Base-by-base conservation (phyloP, 108 stramenopile genomes). In the Nitzschia sp. region DNA sequence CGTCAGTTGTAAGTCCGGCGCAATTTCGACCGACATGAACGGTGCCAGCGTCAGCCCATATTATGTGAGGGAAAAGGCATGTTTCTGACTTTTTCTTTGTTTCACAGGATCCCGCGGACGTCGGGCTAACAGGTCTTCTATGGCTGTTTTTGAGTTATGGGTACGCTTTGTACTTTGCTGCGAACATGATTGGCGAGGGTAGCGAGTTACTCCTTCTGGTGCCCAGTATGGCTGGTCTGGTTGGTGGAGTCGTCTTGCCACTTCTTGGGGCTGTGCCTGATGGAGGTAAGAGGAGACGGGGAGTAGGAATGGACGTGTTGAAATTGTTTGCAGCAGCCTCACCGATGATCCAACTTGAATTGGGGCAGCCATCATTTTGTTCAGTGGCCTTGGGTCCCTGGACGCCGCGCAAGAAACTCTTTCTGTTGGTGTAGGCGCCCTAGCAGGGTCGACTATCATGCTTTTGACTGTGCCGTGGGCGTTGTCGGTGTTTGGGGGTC, bases 361-460 rank as follows among this genome's bases (percentile, higher is more conserved):
- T 17, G 21, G 18, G 21, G 8, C 62, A 74, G 96, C 96, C 42
- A 97, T 99, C 66, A 95, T 99, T 68, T 82, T 98, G 8, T 99
- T 99, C 64, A 88, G 85, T 11, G 98, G 98, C 30, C 64, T 98
- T 32, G 95, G 95, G n/a, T 85, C 87, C 49, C 66, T 86, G 30
- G 86, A 90, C 51, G 64, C 56, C 34, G 95, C 92, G 17, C 90
- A 94, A 59, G 89, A 94, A 60, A 90, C 96, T 18, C 82, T 98
- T 3, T 69, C 82, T 11, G 96, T 98, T 6, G 98, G 97, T 18
- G 96, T 99, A 3, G 98, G 98, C 13, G 97, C 98, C 25, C 80
- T 99, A 59, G 98, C 98, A 0, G 98, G 97, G 26, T 90, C 87
- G 24, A 99, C 97, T 28, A 97, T 98, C 59, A 97, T 99, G 97